A percentile compares a stretch with the other conserved stretches of the same genome.
Evolutionary conservation across 1,139 yeast species (phyloP).

Genomic region (Saccharomyces uvarum): DNA sequence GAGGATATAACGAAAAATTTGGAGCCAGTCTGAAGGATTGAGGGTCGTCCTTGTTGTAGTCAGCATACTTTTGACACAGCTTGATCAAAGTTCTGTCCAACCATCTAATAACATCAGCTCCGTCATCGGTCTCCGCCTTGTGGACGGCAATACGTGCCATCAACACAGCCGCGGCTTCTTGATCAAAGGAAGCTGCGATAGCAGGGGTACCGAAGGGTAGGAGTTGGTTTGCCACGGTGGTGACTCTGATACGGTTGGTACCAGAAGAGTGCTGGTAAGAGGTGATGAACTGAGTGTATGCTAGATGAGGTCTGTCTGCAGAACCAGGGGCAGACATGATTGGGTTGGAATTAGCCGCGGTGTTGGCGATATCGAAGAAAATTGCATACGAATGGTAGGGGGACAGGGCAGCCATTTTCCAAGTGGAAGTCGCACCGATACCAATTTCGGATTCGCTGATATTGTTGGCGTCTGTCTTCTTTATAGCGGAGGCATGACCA

Average conservation of each 20-base stretch:
- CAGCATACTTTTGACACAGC: conserved; percentile 81
- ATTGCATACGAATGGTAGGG: conserved; percentile 84
- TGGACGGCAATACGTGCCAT: conserved; percentile 90
- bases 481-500: conserved; percentile 82
- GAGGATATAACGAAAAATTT: conserved; percentile 81
- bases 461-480: conserved; percentile 50
- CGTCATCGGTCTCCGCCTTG: conserved; percentile 75
- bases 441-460: conserved; percentile 93
- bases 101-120: conserved; percentile 73
- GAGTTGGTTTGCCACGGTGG: conserved; percentile 70
- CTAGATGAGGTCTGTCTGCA: conserved; percentile 28
- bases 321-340: conserved; percentile 32
- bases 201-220: conserved; percentile 45
- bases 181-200: conserved; percentile 73
- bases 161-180: conserved; percentile 95
- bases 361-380: conserved; percentile 74
- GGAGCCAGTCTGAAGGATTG: conserved; percentile 70
- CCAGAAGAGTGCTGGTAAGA: conserved; percentile 77
- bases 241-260: conserved; percentile 79
- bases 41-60: conserved; percentile 70
- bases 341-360: conserved; percentile 29
- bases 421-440: conserved; percentile 81
- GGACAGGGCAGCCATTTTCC: conserved; percentile 75
- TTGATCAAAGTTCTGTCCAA: conserved; percentile 79
- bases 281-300: conserved; percentile 57